Evolutionary conservation across 202 grass and related monocot genomes (phyloP), one percentile per base, ranked within the genome.

Genomic region (Saccharum hybrid): DNA sequence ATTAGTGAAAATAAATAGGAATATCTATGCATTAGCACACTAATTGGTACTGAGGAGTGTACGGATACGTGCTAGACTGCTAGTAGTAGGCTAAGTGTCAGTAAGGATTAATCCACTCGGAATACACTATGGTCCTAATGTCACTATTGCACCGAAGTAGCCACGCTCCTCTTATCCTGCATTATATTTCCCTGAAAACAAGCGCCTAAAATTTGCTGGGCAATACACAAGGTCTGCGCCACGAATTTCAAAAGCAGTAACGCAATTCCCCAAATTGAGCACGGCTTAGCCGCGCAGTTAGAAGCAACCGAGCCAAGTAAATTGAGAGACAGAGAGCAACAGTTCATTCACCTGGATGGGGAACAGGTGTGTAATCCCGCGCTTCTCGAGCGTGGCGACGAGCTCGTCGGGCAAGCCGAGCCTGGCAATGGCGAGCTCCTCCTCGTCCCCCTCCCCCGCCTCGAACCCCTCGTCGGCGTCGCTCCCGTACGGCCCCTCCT

Each of bases 321-420:
- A 51, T 3, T 6, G 16, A 72, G 1, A 42, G 11, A 0, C 10
- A 59, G 57, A 22, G 63, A 54, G 54, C 19, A 59, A 22, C 0
- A 21, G 19, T 59, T 59, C 54, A 59, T 11, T 42, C 56, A 99
- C 96, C 93, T 99, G 96, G 74, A 99, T 99, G 8, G 96, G 96
- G 84, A 99, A 99, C 37, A 99, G 89, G 62, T 88, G 86, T 7
- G 91, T 99, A 78, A 99, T 99, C 15, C 93, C 96, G 18, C 93
- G 93, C 84, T 96, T 89, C 86, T 92, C 93, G 81, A 99, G 88
- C 14, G 81, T 86, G 72, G 74, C 82, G 13, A 99, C 93, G 31
- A 99, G 91, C 73, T 92, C 87, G 56, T 82, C 83, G 38, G 96
- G 93, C 76, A 99, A 76, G 16, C 89, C 93, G 34, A 99, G 86